These are phyloP conservation scores for Diplodia sapinea DNA, from an alignment of 2,329 filamentous ascomycete species.

Conservation along the genomic window DNA sequence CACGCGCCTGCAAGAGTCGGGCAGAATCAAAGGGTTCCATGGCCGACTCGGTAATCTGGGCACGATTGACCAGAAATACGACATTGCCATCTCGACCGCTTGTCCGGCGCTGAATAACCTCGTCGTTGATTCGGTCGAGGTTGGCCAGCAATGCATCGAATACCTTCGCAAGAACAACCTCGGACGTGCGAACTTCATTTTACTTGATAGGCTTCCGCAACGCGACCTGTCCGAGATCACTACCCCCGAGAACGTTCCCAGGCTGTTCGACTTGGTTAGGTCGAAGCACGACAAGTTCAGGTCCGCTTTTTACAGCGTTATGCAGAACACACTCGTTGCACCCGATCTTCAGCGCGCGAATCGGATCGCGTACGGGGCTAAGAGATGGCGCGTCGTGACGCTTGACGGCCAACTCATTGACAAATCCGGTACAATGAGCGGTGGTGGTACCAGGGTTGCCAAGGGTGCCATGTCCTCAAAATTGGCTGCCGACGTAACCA, in stretches of 20 bases:
- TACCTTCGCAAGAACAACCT: conserved; percentile 97
- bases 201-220: conserved; percentile 82
- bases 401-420: conserved; percentile 95
- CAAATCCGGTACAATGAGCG: conserved; percentile 98
- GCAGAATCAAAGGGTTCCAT: conserved; percentile 95
- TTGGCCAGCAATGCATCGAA: conserved; percentile 97
- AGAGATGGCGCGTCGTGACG: conserved; percentile 94
- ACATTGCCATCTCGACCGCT: conserved; percentile 97
- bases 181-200: conserved; percentile 95
- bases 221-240: conserved; percentile 79
- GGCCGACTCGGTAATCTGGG: conserved; percentile 93
- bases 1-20: conserved; percentile 94
- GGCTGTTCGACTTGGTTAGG: conserved; percentile 90
- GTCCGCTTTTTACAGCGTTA: conserved; percentile 91
- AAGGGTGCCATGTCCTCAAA: conserved; percentile 97
- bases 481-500: conserved; percentile 81
- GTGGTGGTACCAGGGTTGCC: conserved; percentile 88
- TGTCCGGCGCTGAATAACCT: conserved; percentile 92
- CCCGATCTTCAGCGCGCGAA: conserved; percentile 94
- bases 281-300: conserved; percentile 85
- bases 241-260: conserved; percentile 89
- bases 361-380: conserved; percentile 91
- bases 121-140: conserved; percentile 94
- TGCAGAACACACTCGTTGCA: conserved; percentile 94
- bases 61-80: conserved; percentile 90